Base-by-base conservation (phyloP, 345 rosid genomes). In the Syzygium aromaticum region DNA sequence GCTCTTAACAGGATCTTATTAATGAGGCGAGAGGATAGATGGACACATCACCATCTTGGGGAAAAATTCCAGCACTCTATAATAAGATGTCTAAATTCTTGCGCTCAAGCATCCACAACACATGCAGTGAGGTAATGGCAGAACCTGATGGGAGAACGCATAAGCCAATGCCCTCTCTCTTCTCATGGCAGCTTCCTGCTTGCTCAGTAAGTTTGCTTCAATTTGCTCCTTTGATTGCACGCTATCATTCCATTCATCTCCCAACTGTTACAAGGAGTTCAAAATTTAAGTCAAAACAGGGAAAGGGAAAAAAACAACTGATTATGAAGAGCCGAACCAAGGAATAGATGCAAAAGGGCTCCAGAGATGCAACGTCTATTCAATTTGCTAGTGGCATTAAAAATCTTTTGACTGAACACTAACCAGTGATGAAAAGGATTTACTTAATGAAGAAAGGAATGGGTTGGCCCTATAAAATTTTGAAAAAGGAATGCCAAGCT, bases 101-200 rank as follows among this genome's bases (percentile, higher is more conserved):
- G 80, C 49, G 21, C 49, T 38, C 25, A 38, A 73, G 22, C 80
- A 38, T 73, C 80, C 49, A 73, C 13, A 6, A 73, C 21, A 14
- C 61, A 8, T 84, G 56, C 19, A 84, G 46, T 38, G 43, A 63
- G 54, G 64, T 14, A 33, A 84, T 15, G 64, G 67, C 8, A 51
- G 25, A 87, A 98, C 99, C 99, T 98, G 99, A 90, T 94, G 98
- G 86, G 96, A 91, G 90, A 91, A 94, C 38, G 99, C 93, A 85
- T 96, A 98, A 86, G 99, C 98, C 91, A 96, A 90, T 22, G 99
- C 96, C 86, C 94, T 94, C 88, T 98, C 99, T 90, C 99, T 91
- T 93, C 97, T 95, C 95, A 93, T 86, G 19, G 99, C 93, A 33
- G 98, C 99, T 87, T 94, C 96, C 86, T 93, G 96, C 90, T 88